phyloP scores from a whole-genome alignment of 495 filamentous ascomycete genomes.

The Glarea lozoyensis region DNA sequence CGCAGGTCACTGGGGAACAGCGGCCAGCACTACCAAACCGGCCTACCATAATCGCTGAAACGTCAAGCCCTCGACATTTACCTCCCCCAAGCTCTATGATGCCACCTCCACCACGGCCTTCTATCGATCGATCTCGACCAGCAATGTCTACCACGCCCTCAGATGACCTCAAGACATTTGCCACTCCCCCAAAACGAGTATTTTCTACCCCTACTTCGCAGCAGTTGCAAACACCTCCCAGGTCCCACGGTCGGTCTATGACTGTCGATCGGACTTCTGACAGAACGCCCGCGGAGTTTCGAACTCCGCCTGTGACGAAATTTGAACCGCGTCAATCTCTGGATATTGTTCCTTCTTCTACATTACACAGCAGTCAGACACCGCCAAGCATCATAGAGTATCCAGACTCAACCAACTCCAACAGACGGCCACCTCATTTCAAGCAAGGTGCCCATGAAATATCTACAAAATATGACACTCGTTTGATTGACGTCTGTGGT shows the following conservation, averaged over 20 bases:
- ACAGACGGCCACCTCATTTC: conserved; percentile 70
- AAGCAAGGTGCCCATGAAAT: conserved; percentile 66
- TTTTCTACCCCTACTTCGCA: conserved; percentile 40
- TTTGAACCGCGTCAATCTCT: conserved; percentile 3
- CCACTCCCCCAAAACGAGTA: conserved; percentile 41
- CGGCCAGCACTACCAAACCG: conserved; percentile 56
- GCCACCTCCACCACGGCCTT: conserved; percentile 38
- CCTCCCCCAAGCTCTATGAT: conserved; percentile 23
- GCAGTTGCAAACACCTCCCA: conserved; percentile 26
- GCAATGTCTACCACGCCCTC: conserved; percentile 3
- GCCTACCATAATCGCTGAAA: conserved; percentile 28
- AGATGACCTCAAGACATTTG: conserved; percentile 13
- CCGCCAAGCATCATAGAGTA: conserved; percentile 42
- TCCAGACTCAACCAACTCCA: conserved; percentile 78
- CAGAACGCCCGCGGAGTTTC: conserved; percentile 27
- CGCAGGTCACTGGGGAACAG: conserved; percentile 34
- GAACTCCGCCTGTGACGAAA: conserved; percentile 5
- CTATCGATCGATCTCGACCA: conserved; percentile 23
- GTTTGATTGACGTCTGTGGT: conserved; percentile 78
- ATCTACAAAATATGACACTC: conserved; percentile 69
- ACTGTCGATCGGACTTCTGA: conserved; percentile 34
- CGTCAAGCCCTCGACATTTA: conserved; percentile 16
- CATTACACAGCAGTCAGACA: conserved; percentile 8
- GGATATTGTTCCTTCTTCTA: conserved; percentile 6
- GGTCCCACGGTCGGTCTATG: conserved; percentile 40